These are phyloP conservation scores for Neoboletus brunneissimus DNA, from an alignment of 768 basidiomycete species.

Conservation along the genomic window DNA sequence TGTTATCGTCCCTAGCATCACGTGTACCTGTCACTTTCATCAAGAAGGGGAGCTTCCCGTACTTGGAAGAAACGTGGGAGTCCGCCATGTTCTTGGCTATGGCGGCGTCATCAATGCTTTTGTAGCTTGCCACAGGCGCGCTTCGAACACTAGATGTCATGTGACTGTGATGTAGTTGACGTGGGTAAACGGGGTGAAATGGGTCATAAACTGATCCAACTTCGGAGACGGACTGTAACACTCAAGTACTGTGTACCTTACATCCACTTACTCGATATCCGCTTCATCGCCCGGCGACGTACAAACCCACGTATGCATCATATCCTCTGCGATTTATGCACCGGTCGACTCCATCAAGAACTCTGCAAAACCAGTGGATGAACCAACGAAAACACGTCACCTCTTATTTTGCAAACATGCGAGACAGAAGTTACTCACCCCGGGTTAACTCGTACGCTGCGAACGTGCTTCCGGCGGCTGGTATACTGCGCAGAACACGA, in stretches of 20 bases:
- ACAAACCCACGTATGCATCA: neutral
- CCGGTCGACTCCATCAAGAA: conserved; percentile 27
- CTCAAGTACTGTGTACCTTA: neutral
- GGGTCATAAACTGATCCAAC: neutral
- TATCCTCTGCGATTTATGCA: conserved; percentile 1
- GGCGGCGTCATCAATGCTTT: too few relatives aligned
- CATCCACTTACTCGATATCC: neutral
- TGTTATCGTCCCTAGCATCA: neutral
- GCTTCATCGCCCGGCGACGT: neutral
- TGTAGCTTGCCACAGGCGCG: neutral
- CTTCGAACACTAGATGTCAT: neutral
- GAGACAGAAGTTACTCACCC: conserved; percentile 39
- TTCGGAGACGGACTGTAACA: neutral
- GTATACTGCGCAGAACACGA: conserved; percentile 53
- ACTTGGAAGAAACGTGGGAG: neutral
- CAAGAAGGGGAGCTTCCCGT: neutral
- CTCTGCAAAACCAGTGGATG: conserved; percentile 4
- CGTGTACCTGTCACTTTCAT: neutral
- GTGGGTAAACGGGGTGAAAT: neutral
- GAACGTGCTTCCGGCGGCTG: conserved; percentile 89
- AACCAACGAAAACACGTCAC: neutral
- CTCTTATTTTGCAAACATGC: neutral
- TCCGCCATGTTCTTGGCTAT: neutral
- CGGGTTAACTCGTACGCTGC: conserved; percentile 83
- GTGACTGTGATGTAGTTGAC: neutral